Percentiles rank a stretch among this genome's conserved stretches.
These are phyloP conservation scores for Botryosphaeria dothidea DNA, from an alignment of 2,329 filamentous ascomycete genomes.

Conservation along the genomic window DNA sequence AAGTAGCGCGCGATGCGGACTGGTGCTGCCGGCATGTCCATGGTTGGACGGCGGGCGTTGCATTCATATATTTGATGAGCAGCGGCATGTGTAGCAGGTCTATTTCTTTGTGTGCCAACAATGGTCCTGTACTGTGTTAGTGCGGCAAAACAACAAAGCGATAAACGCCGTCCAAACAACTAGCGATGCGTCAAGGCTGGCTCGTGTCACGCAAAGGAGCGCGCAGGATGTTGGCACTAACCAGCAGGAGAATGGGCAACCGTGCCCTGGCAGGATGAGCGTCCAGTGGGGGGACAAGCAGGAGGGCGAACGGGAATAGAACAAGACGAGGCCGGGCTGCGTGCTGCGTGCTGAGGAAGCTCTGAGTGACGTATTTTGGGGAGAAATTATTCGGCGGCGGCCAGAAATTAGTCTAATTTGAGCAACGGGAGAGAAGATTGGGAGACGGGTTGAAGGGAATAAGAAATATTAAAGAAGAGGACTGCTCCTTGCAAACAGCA, in stretches of 20 bases:
- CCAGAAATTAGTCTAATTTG: no score
- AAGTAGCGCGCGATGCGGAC: neutral
- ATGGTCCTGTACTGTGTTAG: conserved; percentile 1
- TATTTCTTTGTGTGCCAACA: neutral
- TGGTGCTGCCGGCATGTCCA: neutral
- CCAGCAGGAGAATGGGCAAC: neutral
- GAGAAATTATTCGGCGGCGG: neutral
- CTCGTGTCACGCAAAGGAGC: neutral
- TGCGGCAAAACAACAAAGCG: neutral
- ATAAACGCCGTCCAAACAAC: neutral
- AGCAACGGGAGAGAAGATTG: neutral
- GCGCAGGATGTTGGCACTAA: neutral
- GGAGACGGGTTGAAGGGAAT: neutral
- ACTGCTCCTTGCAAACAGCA: neutral
- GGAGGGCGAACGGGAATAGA: neutral
- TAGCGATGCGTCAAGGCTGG: neutral
- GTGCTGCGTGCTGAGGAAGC: neutral
- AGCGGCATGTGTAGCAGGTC: neutral
- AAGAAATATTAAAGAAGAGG: neutral
- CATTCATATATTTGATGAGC: neutral
- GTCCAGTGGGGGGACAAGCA: neutral
- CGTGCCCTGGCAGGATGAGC: no score
- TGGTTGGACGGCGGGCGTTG: neutral
- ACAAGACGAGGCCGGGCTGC: neutral
- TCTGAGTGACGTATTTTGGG: neutral